These are phyloP conservation scores for Naganishia randhawae DNA, from an alignment of 768 basidiomycete species.

Conservation along the genomic window DNA sequence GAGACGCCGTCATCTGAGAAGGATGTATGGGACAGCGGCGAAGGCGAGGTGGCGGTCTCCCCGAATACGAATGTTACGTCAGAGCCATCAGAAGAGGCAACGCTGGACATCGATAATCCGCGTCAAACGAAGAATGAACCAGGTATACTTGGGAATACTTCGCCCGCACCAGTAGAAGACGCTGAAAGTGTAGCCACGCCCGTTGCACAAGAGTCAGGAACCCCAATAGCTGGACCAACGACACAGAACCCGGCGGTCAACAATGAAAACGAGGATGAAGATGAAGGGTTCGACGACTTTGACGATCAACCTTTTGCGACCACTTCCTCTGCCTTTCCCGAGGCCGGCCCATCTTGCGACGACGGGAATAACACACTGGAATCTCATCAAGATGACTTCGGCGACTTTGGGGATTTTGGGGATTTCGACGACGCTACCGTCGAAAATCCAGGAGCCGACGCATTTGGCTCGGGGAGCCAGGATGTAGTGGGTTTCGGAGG, in stretches of 20 bases:
- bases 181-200: too few relatives aligned
- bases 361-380: not conserved
- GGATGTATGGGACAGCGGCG: too few relatives aligned
- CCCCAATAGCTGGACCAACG: not conserved
- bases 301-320: not conserved
- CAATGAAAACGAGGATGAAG: not conserved
- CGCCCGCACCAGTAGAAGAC: too few relatives aligned
- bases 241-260: not conserved
- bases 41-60: too few relatives aligned
- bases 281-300: not conserved
- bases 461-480: slow-evolving; percentile 20
- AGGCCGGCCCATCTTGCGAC: too few relatives aligned
- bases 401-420: slow-evolving; percentile 60
- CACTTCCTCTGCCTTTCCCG: not conserved
- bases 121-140: too few relatives aligned
- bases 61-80: too few relatives aligned
- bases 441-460: slow-evolving; percentile 20
- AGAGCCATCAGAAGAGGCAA: too few relatives aligned
- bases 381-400: slow-evolving; percentile 39
- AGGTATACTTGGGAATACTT: too few relatives aligned
- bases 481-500: slow-evolving; percentile 63
- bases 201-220: not conserved
- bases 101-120: too few relatives aligned
- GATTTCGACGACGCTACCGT: slow-evolving; percentile 52
- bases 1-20: not conserved